Evolutionary conservation across 768 basidiomycete species (phyloP).

Genomic region (Saitozyma podzolica): DNA sequence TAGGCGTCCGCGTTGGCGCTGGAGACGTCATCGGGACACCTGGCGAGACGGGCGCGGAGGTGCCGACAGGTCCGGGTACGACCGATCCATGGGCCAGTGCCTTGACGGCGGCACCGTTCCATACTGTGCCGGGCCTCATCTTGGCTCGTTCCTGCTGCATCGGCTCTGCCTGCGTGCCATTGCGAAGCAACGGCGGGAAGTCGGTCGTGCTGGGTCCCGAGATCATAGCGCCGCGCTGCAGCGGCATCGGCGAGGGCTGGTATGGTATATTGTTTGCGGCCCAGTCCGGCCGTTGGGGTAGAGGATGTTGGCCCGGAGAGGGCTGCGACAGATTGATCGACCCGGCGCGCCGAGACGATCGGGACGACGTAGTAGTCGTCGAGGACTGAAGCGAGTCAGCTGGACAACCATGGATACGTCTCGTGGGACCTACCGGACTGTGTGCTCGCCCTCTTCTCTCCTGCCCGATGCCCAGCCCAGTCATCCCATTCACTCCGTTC

Average conservation of each 20-base stretch:
- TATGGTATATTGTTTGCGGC: slow-evolving; percentile 43
- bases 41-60: too few species aligned
- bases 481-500: slow-evolving; percentile 32
- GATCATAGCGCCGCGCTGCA: not conserved
- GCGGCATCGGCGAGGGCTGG: slow-evolving; percentile 36
- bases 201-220: slow-evolving; percentile 19
- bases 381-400: slow-evolving; percentile 22
- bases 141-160: slow-evolving; percentile 36
- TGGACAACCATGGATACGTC: not conserved
- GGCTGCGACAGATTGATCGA: slow-evolving; percentile 29
- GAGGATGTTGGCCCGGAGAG: slow-evolving; percentile 30
- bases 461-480: slow-evolving; percentile 20
- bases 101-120: slow-evolving; percentile 27
- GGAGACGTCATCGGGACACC: too few species aligned
- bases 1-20: too few species aligned
- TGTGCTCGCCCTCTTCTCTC: slow-evolving; percentile 30
- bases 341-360: slow-evolving; percentile 33
- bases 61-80: too few species aligned
- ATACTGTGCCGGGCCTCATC: slow-evolving; percentile 18
- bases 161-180: slow-evolving; percentile 32
- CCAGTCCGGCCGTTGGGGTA: slow-evolving; percentile 46
- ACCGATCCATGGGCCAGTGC: slow-evolving; percentile 5
- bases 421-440: slow-evolving; percentile 39
- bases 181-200: slow-evolving; percentile 34
- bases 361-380: slow-evolving; percentile 36